Conservation (phyloP, 2,329 filamentous ascomycete species). For the Pseudocercospora macadamiae region DNA sequence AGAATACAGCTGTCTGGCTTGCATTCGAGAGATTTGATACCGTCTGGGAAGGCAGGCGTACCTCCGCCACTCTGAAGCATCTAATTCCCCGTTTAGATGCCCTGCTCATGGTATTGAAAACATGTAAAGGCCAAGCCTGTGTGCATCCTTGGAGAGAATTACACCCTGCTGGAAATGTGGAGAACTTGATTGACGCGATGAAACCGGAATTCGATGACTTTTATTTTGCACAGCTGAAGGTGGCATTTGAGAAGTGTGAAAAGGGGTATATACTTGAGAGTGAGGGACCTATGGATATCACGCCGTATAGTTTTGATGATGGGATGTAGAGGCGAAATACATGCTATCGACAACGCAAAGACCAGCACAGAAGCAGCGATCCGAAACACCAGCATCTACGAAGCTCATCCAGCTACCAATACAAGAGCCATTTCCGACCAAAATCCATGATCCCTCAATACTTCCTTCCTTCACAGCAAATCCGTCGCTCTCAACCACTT, state of each 20-base stretch:
- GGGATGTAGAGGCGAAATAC: no score
- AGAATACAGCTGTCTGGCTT: not conserved
- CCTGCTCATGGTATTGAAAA: conserved; percentile 27
- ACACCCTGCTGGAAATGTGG: conserved; percentile 18
- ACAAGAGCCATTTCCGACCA: no score
- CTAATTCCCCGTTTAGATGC: conserved; percentile 23
- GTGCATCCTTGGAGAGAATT: conserved; percentile 25
- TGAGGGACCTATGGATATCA: conserved; percentile 20
- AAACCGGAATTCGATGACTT: conserved; percentile 17
- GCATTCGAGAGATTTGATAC: no score
- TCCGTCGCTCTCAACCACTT: no score
- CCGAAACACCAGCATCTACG: no score
- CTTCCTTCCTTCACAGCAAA: no score
- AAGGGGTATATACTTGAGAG: conserved; percentile 28
- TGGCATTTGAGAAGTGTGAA: conserved; percentile 26
- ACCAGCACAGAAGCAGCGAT: no score
- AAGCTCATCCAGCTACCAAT: no score
- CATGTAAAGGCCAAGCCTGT: conserved; percentile 19
- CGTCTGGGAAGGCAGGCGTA: not conserved
- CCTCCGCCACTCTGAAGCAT: conserved; percentile 5
- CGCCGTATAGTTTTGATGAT: conserved; percentile 16
- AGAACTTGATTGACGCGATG: conserved; percentile 17
- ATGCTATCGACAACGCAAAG: no score
- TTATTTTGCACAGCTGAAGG: conserved; percentile 21
- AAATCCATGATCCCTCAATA: no score